phyloP scores from a whole-genome alignment of 345 rosid genomes.

The Citrus sp. region DNA sequence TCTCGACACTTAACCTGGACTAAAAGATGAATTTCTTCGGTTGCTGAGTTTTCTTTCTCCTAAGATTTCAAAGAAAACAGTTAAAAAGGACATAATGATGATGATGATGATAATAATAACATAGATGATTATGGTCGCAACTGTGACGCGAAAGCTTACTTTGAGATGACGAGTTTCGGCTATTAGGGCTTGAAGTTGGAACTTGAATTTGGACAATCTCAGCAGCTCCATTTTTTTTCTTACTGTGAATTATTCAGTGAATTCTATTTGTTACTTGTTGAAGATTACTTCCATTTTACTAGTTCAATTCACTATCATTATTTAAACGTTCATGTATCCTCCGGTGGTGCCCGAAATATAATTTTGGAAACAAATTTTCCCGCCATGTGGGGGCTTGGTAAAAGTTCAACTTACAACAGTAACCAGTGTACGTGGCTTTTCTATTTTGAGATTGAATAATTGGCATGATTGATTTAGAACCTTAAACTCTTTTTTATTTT shows the following conservation, averaged over 20 bases:
- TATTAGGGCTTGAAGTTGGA: constrained; percentile 66
- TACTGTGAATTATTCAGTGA: background rate
- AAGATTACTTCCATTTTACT: background rate
- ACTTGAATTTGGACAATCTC: constrained; percentile 73
- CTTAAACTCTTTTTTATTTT: too few relatives aligned
- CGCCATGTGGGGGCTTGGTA: background rate
- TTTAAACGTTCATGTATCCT: background rate
- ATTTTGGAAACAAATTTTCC: background rate
- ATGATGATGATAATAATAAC: constrained; percentile 1
- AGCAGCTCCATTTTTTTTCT: constrained; percentile 71
- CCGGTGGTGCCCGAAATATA: background rate
- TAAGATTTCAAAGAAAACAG: constrained; percentile 5
- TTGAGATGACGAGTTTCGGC: constrained; percentile 64
- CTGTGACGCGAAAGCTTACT: constrained; percentile 31
- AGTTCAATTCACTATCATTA: background rate
- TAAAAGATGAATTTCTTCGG: constrained; percentile 41
- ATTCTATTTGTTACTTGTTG: background rate
- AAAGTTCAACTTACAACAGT: background rate
- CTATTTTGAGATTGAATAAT: too few relatives aligned
- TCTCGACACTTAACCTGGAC: constrained; percentile 43
- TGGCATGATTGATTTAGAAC: too few relatives aligned
- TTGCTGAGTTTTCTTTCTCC: constrained; percentile 58
- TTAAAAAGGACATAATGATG: background rate
- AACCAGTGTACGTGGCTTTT: background rate
- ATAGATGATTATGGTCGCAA: background rate